Base-by-base conservation (phyloP, 2,329 filamentous ascomycete species). In the Ophiostoma piceae region DNA sequence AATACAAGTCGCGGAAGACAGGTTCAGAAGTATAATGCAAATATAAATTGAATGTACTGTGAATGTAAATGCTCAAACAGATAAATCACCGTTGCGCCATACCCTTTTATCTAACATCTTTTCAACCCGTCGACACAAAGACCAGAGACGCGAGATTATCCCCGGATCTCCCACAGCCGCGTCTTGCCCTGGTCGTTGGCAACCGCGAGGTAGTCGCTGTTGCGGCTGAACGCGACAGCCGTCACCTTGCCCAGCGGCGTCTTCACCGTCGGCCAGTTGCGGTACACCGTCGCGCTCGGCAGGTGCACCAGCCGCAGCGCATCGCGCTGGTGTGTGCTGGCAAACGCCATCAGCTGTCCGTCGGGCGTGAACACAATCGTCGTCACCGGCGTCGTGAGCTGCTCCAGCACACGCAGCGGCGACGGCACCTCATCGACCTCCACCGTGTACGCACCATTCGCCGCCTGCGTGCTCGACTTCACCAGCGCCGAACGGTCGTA, bases 241-340 rank as follows among this genome's bases (percentile, higher is more conserved):
- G 92, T 91, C 74, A 98, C 88, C 71, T 92, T 85, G 0, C 95
- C 95, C 72, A 99, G 80, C 0, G 94, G 93, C 70, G 95, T 99
- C 78, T 91, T 89, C 73, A 88, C 87, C 69, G 94, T 99, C 32
- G 95, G 95, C 95, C 95, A 99, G 80, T 99, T 99, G 76, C 90
- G 88, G 84, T 95, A 99, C 26, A 98, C 92, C 1, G 93, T 97
- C 79, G 93, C 97, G 74, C 87, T 94, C 0, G 94, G 94, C 74
- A 99, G 81, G 79, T 99, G 95, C 41, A 94, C 92, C 74, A 99
- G 81, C 76, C 91, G 85, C 78, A 99, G 81, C 0, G 94, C 92
- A 80, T 97, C 93, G 77, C 90, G 90, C 84, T 97, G 96, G 85
- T 91, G 91, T 72, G 87, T 87, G 79, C 92, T 96, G 57, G 88